Conservation (phyloP, 202 grass and related monocot genomes). For the Brachypodium distachyon region DNA sequence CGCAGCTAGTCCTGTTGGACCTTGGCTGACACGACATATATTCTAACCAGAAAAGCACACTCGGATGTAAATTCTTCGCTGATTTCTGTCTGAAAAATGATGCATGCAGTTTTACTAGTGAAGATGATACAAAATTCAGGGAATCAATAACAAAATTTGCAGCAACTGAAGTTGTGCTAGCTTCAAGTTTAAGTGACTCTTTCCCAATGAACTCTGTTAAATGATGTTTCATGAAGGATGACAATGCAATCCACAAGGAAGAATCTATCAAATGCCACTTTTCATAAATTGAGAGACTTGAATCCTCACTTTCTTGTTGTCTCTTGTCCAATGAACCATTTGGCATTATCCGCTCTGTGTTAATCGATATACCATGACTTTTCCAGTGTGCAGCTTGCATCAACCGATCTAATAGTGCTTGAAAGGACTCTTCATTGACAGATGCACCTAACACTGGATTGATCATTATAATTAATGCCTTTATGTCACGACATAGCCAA, state of each 20-base stretch:
- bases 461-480: slow-evolving; percentile 51
- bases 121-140: slow-evolving; percentile 58
- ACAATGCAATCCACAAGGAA: slow-evolving; percentile 69
- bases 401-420: slow-evolving; percentile 41
- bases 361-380: slow-evolving; percentile 37
- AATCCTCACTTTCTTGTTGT: slow-evolving; percentile 24
- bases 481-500: slow-evolving; percentile 61
- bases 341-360: slow-evolving; percentile 9
- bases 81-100: slow-evolving; percentile 63
- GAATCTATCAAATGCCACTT: slow-evolving; percentile 62
- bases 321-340: slow-evolving; percentile 1
- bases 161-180: slow-evolving; percentile 29
- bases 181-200: slow-evolving; percentile 30
- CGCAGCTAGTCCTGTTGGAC: slow-evolving; percentile 19
- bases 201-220: slow-evolving; percentile 39
- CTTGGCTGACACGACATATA: slow-evolving; percentile 25
- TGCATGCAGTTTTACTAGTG: slow-evolving; percentile 54
- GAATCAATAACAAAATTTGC: slow-evolving; percentile 46
- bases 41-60: slow-evolving; percentile 54
- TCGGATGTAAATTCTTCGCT: slow-evolving; percentile 26
- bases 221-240: slow-evolving; percentile 45
- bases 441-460: slow-evolving; percentile 53
- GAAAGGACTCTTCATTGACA: slow-evolving; percentile 41
- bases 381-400: slow-evolving; percentile 38
- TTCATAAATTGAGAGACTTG: slow-evolving; percentile 51